phyloP scores from a whole-genome alignment of 208 protist species.

The Acanthamoeba royreba region DNA sequence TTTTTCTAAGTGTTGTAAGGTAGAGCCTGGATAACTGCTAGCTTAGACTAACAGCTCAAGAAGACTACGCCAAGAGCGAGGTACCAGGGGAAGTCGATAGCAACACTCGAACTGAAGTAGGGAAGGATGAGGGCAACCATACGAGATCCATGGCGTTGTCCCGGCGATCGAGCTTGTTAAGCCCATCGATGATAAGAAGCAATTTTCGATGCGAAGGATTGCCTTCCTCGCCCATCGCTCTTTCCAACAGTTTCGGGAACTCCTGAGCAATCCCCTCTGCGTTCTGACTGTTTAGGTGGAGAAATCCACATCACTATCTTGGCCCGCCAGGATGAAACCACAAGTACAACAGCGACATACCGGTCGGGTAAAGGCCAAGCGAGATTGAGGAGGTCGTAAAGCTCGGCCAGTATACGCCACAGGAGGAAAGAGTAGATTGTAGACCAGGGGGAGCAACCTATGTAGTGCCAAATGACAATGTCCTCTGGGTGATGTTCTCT shows the following conservation, averaged over 20 bases:
- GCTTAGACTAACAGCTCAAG: not conserved
- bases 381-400: conserved; percentile 14
- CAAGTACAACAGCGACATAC: not conserved
- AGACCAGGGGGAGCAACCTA: conserved; percentile 50
- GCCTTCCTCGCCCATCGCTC: not conserved
- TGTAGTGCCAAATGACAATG: not conserved
- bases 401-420: conserved; percentile 55
- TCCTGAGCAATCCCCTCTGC: not conserved
- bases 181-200: conserved; percentile 52
- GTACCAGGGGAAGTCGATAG: not conserved
- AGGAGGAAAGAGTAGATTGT: conserved; percentile 39
- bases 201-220: not conserved
- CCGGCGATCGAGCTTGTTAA: conserved; percentile 58
- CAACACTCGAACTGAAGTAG: not conserved
- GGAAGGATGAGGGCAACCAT: conserved; percentile 59
- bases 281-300: not conserved
- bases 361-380: not conserved
- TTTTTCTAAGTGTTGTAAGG: not conserved
- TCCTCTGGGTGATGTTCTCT: conserved; percentile 67
- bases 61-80: not conserved
- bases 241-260: not conserved
- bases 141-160: conserved; percentile 56
- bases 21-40: conserved; percentile 4
- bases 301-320: not conserved
- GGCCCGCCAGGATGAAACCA: not conserved